A percentile compares a stretch with the other conserved stretches of the same genome.
Evolutionary conservation across 805 yeast genomes (phyloP).

Genomic region (Myxozyma nipponensis): DNA sequence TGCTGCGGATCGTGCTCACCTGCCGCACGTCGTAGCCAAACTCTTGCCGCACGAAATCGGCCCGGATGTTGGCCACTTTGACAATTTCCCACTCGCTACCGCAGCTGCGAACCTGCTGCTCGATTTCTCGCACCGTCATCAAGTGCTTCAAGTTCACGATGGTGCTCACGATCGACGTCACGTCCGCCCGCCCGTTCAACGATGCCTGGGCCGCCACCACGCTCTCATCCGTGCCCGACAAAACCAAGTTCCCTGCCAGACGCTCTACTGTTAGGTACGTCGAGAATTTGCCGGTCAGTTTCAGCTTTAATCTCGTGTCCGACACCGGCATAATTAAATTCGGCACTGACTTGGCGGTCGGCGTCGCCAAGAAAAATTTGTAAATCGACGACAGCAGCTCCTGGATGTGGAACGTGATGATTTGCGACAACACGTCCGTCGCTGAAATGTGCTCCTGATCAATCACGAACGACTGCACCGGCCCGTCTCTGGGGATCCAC

Average conservation of each 20-base stretch:
- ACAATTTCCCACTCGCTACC: constrained; percentile 26
- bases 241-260: constrained; percentile 23
- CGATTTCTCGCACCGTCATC: constrained; percentile 23
- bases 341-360: constrained; percentile 12
- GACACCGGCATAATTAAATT: constrained; percentile 14
- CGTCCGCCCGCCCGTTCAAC: constrained; percentile 18
- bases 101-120: constrained; percentile 7
- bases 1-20: constrained; percentile 15
- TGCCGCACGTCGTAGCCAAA: constrained; percentile 18
- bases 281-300: constrained; percentile 19
- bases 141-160: constrained; percentile 21
- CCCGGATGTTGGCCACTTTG: constrained; percentile 18
- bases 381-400: constrained; percentile 17
- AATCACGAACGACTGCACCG: constrained; percentile 13
- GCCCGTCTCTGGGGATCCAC: constrained; percentile 18
- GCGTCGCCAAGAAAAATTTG: constrained; percentile 6
- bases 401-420: constrained; percentile 21
- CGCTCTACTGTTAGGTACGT: constrained; percentile 25
- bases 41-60: constrained; percentile 26
- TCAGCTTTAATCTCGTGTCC: constrained; percentile 19
- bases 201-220: constrained; percentile 20
- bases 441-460: constrained; percentile 23
- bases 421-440: constrained; percentile 16
- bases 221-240: constrained; percentile 18
- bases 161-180: constrained; percentile 12